Base-by-base conservation (phyloP, 768 basidiomycete species). In the Boletus bicolor region DNA sequence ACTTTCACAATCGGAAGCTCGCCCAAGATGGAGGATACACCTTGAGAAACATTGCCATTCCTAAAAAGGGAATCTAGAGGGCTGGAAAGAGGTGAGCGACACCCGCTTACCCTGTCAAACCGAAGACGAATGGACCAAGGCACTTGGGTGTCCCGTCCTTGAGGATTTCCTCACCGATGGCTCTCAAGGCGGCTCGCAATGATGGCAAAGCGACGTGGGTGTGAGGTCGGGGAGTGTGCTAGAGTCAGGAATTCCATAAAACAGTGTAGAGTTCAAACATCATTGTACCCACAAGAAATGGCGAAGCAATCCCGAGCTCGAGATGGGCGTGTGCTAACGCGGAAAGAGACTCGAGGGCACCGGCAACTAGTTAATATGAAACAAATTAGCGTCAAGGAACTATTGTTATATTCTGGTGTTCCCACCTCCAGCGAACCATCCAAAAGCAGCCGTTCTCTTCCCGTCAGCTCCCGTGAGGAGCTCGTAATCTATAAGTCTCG, bases 401-500 rank as follows among this genome's bases (percentile, higher is more conserved):
- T 1, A 32, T 12, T 10, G 17, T n/a, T 14, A 34, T 7, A 45
- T 48, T 28, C 24, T 0, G 10, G 34, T 1, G 32, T 26, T 63
- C 82, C 49, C 55, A 91, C 91, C 88, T 71, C 94, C 94, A 0
- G 94, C 94, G 62, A 87, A 92, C 85, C 86, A 93, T 1, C 93
- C 94, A 73, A 97, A 96, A 0, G 87, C 93, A 17, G 94, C 91
- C 0, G 87, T 89, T 21, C 94, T 76, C 68, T 88, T 88, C 4
- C 86, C 89, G 26, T 75, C 73, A 5, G 68, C 57, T 24, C 73
- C 80, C 2, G 83, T 87, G 26, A 97, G 72, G 3, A 94, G 80
- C 65, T 97, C 94, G 63, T 91, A 94, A 69, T 97, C 94, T 51
- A 97, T 79, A 14, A 96, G 70, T 3, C 80, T 76, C 1, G 85